Base-by-base conservation (phyloP, 495 filamentous ascomycete species). In the Neurospora sp. region DNA sequence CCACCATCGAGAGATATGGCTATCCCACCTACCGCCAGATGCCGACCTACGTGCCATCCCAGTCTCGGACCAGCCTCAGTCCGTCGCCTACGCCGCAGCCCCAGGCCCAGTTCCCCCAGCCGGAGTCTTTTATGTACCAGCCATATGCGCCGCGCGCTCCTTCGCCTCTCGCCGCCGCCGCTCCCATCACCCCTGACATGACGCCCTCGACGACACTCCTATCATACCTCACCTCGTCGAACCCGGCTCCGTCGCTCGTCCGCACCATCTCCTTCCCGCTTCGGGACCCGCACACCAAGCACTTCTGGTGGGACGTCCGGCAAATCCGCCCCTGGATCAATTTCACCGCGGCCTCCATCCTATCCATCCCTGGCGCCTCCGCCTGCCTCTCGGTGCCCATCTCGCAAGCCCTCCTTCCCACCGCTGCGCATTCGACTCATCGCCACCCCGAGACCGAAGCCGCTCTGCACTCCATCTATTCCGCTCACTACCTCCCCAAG, bases 301-400 rank as follows among this genome's bases (percentile, higher is more conserved):
- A 96, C 79, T 95, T 93, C 79, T 98, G 94, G 94, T 98, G 92
- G 92, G 94, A 98, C 75, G 88, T 97, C 71, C 92, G 94, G 70
- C 94, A 96, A 77, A 85, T 97, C 74, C 90, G 92, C 69, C 86
- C 89, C 74, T 98, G 94, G 94, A 86, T 85, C 59, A 86, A 88
- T 73, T 97, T 97, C 86, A 91, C 87, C 71, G 82, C 93, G 34
- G 78, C 82, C 66, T 90, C 91, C 70, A 92, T 98, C 81, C 85
- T 89, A 75, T 85, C 89, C n/a, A 87, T 97, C 69, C 90, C 89
- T 1, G 88, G 88, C 17, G 91, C 96, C 66, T 86, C 89, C 28
- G 84, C 86, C 69, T 90, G 96, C n/a, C 88, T 98, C 62, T 89
- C 88, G 74, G 88, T 91, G 72, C 87, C 90, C 8, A 88, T 97